Evolutionary conservation across 1,284 basidiomycete species (phyloP).

Genomic region (Puccinia novopanici): DNA sequence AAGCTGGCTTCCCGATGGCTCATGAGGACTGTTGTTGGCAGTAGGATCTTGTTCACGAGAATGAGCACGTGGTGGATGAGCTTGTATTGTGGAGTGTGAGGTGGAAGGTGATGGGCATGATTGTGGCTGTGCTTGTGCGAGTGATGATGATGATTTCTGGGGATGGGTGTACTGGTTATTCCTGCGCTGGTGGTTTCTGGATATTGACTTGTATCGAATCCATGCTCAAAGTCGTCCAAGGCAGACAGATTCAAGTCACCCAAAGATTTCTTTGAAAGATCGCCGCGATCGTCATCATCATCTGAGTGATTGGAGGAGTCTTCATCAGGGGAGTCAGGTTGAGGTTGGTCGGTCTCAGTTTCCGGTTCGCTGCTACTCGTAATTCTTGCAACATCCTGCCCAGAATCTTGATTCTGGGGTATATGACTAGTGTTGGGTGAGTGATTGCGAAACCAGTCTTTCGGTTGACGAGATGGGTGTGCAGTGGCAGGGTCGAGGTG

Average conservation of each 20-base stretch:
- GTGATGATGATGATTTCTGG: not conserved
- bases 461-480: not conserved
- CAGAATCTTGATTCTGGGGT: conserved; percentile 30
- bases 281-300: not conserved
- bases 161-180: not conserved
- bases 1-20: conserved; percentile 17
- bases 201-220: conserved; percentile 22
- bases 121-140: not conserved
- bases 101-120: conserved; percentile 28
- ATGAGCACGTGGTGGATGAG: conserved; percentile 9
- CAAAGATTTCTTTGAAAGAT: conserved; percentile 37
- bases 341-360: conserved; percentile 35
- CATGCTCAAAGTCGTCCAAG: conserved; percentile 23
- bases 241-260: conserved; percentile 24
- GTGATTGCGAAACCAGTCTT: not conserved
- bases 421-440: conserved; percentile 47
- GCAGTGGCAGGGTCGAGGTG: conserved; percentile 45
- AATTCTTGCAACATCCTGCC: conserved; percentile 17
- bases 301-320: conserved; percentile 5
- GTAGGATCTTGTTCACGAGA: not conserved
- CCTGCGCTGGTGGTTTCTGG: not conserved
- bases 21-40: conserved; percentile 4
- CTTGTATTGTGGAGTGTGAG: conserved; percentile 44
- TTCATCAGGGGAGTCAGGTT: conserved; percentile 10
- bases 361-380: conserved; percentile 40